Base-by-base conservation (phyloP, 257 asterid species). In the Solanum lycopersicoides region DNA sequence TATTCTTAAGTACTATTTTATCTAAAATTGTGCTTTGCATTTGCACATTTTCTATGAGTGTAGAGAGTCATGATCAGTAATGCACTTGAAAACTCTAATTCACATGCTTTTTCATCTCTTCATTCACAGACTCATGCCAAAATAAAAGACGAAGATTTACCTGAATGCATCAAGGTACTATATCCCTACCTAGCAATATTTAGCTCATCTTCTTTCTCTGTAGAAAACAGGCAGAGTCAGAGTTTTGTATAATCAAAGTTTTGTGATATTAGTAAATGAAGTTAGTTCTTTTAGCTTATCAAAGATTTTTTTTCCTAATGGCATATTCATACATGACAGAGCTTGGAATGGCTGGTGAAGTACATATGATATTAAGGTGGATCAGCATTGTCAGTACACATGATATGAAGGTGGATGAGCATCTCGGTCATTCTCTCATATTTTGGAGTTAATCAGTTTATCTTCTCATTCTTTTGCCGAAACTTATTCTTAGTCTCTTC, bases 111-210 rank as follows among this genome's bases (percentile, higher is more conserved):
- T 30, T 16, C 65, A 65, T 88, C 79, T 56, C 30, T 42, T 85
- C 63, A 37, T 23, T 73, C 89, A 88, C 96, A 97, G 99, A 92
- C 93, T 88, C 96, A 95, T 90, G 91, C 95, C 83, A 92, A 90
- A 87, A 88, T 88, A 86, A 88, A 88, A 83, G 97, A 92, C 85
- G 90, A 88, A 50, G 91, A 94, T 90, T 91, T 97, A 74, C 94
- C 96, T 74, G 92, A 93, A 91, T 97, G 99, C 95, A 90, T 95
- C 41, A 94, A 94, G 99, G 99, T 97, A 95, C 75, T 59, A 60
- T 56, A 35, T 80, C 39, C 84, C 65, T 79, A 82, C 42, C 45
- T 50, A 50, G 45, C 85, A 82, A 32, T 82, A 82, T 32, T 50
- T 82, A 82, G 85, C 45, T 82, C 45, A 3, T 50, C 12, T 82